These are phyloP conservation scores for Cyanodermella asteris DNA, from an alignment of 2,329 filamentous ascomycete species.

Conservation along the genomic window DNA sequence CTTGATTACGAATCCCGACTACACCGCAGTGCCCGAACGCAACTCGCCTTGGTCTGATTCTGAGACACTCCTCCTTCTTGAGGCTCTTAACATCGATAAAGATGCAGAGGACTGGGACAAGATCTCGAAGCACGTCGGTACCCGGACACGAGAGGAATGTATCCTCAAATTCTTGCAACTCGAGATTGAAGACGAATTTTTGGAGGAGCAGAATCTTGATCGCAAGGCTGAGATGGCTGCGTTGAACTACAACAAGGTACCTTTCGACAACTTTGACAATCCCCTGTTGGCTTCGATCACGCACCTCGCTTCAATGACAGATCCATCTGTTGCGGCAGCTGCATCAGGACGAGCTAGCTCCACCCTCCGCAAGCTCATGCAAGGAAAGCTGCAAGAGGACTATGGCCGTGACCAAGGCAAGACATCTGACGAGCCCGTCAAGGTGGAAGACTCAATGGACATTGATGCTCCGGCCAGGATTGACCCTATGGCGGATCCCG, in stretches of 20 bases:
- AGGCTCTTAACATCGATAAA: slow-evolving; percentile 73
- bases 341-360: slow-evolving; percentile 75
- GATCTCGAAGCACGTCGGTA: slow-evolving; percentile 79
- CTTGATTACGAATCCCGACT: slow-evolving; percentile 76
- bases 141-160: slow-evolving; percentile 82
- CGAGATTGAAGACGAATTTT: slow-evolving; percentile 92
- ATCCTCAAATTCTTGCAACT: slow-evolving; percentile 90
- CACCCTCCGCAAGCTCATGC: slow-evolving; percentile 60
- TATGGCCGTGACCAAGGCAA: slow-evolving; percentile 25
- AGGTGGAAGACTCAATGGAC: slow-evolving; percentile 40
- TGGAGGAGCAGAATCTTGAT: slow-evolving; percentile 50
- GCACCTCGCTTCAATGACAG: slow-evolving; percentile 77
- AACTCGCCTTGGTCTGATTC: slow-evolving; percentile 82
- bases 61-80: slow-evolving; percentile 70
- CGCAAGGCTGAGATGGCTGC: slow-evolving; percentile 44
- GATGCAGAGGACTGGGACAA: slow-evolving; percentile 93
- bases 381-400: slow-evolving; percentile 51
- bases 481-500: slow-evolving; percentile 22
- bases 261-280: slow-evolving; percentile 83
- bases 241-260: slow-evolving; percentile 51
- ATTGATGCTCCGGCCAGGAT: slow-evolving; percentile 31
- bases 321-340: slow-evolving; percentile 73
- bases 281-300: slow-evolving; percentile 91
- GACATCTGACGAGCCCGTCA: slow-evolving; percentile 32
- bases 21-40: slow-evolving; percentile 55